These are phyloP conservation scores for Arachnomyces sp. DNA, from an alignment of 2,329 filamentous ascomycete genomes.

Conservation along the genomic window DNA sequence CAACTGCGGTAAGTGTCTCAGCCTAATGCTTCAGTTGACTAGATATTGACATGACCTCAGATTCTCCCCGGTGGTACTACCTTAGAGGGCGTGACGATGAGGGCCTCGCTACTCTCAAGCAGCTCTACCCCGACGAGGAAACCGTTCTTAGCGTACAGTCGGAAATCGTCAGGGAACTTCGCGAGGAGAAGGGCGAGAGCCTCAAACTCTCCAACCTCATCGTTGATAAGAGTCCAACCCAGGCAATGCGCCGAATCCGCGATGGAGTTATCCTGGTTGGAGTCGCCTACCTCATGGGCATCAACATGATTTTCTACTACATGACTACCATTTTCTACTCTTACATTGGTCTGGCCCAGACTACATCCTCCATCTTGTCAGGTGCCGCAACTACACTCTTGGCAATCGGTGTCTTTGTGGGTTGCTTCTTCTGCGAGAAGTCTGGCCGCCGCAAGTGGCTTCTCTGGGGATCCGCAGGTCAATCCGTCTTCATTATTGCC, in stretches of 20 bases:
- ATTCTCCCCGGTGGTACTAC: conserved; percentile 25
- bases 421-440: conserved; percentile 20
- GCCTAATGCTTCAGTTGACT: too few relatives aligned
- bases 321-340: conserved; percentile 21
- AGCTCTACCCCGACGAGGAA: conserved; percentile 15
- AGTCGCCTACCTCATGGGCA: conserved; percentile 24
- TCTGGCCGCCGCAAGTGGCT: conserved; percentile 22
- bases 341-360: conserved; percentile 19
- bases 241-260: conserved; percentile 21
- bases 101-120: conserved; percentile 17
- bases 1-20: conserved; percentile 12
- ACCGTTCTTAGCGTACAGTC: conserved; percentile 12
- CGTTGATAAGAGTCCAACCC: conserved; percentile 14
- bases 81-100: conserved; percentile 17
- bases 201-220: conserved; percentile 5
- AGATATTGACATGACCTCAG: conserved; percentile 5
- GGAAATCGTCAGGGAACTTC: conserved; percentile 17
- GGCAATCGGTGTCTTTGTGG: conserved; percentile 17
- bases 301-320: conserved; percentile 25
- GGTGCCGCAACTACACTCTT: conserved; percentile 21
- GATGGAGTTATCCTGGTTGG: conserved; percentile 21
- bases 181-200: conserved; percentile 10
- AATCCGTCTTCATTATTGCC: conserved; percentile 21
- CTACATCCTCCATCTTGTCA: conserved; percentile 17
- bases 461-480: conserved; percentile 17